Conservation (phyloP, 192 early-diverging fungal genomes). For the Backusella australiensis region DNA sequence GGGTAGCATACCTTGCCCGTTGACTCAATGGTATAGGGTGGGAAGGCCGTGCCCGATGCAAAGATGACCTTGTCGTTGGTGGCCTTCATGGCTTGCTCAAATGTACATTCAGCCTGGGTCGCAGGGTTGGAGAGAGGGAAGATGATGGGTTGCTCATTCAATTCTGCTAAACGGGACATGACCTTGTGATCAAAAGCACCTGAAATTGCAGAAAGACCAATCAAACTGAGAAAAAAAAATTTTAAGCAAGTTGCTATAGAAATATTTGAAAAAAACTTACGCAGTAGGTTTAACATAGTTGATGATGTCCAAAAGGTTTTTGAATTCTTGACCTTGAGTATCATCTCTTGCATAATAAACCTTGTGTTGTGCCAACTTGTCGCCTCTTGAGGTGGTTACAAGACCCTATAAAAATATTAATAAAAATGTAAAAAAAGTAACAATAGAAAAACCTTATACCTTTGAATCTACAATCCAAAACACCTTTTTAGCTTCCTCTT, state of each 20-base stretch:
- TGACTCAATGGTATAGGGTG: conserved; percentile 66
- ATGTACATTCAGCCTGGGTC: conserved; percentile 94
- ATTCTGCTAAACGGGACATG: conserved; percentile 68
- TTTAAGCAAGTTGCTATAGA: no score
- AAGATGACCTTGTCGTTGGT: conserved; percentile 93
- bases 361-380: conserved; percentile 81
- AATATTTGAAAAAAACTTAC: neutral
- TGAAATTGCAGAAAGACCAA: conserved; percentile 83
- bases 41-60: conserved; percentile 96
- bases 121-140: conserved; percentile 91
- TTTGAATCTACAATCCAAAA: conserved; percentile 93
- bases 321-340: conserved; percentile 76
- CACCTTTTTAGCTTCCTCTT: conserved; percentile 66
- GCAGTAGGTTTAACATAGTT: conserved; percentile 88
- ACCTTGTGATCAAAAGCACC: conserved; percentile 77
- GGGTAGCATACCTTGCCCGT: conserved; percentile 59
- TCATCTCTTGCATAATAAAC: conserved; percentile 85
- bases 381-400: conserved; percentile 85
- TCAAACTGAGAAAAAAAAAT: conserved; percentile 44
- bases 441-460: neutral
- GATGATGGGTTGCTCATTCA: conserved; percentile 85
- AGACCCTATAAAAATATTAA: conserved; percentile 52
- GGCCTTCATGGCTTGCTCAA: conserved; percentile 83
- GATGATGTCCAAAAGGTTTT: conserved; percentile 69
- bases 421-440: neutral